These are phyloP conservation scores for Dryadomyces quercus-mongolicae DNA, from an alignment of 2,329 filamentous ascomycete genomes.

Conservation along the genomic window DNA sequence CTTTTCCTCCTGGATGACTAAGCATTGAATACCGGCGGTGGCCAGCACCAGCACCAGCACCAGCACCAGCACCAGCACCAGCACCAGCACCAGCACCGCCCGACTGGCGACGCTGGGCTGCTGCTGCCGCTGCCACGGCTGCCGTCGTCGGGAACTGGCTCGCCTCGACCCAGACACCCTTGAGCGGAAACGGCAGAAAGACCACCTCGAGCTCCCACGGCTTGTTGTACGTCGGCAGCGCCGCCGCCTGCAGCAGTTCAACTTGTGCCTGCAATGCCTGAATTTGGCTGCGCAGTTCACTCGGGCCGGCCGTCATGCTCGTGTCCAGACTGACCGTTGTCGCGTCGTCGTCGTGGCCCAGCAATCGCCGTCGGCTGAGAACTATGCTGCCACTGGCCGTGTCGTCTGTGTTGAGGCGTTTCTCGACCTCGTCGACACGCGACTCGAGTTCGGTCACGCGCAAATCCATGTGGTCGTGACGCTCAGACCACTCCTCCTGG, in stretches of 20 bases:
- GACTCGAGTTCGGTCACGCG: constrained; percentile 59
- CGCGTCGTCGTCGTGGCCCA: constrained; percentile 27
- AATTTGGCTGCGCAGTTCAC: constrained; percentile 32
- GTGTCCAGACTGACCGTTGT: constrained; percentile 22
- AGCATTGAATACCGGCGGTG: no score
- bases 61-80: no score
- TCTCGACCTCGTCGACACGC: constrained; percentile 48
- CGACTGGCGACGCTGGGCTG: constrained; percentile 17
- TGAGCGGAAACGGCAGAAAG: constrained; percentile 56
- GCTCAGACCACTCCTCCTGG: constrained; percentile 59
- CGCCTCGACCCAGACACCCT: constrained; percentile 39
- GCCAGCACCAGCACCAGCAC: no score
- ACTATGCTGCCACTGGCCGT: constrained; percentile 24
- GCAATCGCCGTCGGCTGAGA: constrained; percentile 18
- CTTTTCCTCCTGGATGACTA: no score
- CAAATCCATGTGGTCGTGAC: constrained; percentile 53
- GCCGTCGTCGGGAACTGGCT: constrained; percentile 30
- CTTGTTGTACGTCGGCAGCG: constrained; percentile 46
- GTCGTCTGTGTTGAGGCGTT: constrained; percentile 33
- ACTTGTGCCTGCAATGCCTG: constrained; percentile 37
- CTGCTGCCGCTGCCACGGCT: constrained; percentile 7
- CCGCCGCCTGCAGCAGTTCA: constrained; percentile 38
- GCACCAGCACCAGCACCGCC: constrained; percentile 17
- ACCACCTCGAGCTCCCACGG: constrained; percentile 70
- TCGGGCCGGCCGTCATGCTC: constrained; percentile 5